A percentile compares a stretch with the other conserved stretches of the same genome.
Conservation (phyloP, 2,329 filamentous ascomycete species). For the Colletotrichum lupini region DNA sequence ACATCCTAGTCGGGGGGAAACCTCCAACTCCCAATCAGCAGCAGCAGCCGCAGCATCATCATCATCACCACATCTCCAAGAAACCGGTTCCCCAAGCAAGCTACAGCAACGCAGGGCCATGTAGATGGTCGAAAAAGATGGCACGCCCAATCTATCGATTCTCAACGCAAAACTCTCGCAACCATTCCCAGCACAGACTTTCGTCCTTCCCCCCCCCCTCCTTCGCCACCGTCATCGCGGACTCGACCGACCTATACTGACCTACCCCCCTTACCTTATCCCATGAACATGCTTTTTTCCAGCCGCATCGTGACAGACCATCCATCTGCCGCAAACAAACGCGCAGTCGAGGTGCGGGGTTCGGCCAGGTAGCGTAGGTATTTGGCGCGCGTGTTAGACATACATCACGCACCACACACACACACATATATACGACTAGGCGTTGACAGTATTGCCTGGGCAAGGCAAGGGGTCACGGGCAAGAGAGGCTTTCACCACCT, state of each 20-base stretch:
- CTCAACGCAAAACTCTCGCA: neutral
- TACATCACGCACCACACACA: neutral
- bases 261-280: neutral
- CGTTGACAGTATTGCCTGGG: neutral
- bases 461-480: too few species aligned
- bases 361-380: neutral
- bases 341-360: neutral
- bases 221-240: neutral
- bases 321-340: neutral
- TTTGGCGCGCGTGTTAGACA: neutral
- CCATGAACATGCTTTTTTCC: neutral
- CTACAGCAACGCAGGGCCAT: neutral
- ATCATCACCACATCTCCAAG: neutral
- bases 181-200: neutral
- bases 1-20: neutral
- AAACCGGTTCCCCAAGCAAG: neutral
- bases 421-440: neutral
- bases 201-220: too few species aligned
- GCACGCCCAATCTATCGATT: neutral
- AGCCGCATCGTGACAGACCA: neutral
- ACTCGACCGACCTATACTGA: neutral
- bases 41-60: neutral
- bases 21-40: neutral
- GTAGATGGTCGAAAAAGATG: neutral
- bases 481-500: too few species aligned